phyloP scores from a whole-genome alignment of 306 rosid species.

The Rubus idaeus region DNA sequence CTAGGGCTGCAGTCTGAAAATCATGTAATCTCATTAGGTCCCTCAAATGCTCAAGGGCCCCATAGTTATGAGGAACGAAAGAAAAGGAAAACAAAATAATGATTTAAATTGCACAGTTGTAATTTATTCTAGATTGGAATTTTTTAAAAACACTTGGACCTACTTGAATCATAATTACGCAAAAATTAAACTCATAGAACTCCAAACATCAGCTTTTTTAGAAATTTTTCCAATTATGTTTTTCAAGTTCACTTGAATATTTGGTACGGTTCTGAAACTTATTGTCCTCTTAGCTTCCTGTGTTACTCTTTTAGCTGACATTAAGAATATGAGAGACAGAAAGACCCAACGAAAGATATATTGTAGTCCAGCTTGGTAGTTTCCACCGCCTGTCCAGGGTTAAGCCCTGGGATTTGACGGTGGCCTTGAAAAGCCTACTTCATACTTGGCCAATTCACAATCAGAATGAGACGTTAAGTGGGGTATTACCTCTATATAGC shows the following conservation, averaged over 20 bases:
- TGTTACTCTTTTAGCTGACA: background rate
- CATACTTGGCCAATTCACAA: background rate
- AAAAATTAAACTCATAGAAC: background rate
- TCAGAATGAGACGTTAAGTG: background rate
- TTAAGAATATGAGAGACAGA: background rate
- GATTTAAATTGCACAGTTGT: background rate
- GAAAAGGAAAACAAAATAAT: constrained; percentile 6
- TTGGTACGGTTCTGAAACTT: background rate
- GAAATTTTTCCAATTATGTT: background rate
- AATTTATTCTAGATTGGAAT: too few relatives aligned
- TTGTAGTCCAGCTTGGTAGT: background rate
- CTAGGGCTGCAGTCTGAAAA: constrained; percentile 87
- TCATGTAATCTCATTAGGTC: constrained; percentile 33
- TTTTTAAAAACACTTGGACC: background rate
- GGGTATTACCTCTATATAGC: constrained; percentile 83
- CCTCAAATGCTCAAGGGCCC: constrained; percentile 25
- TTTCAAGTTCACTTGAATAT: background rate
- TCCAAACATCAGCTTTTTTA: background rate
- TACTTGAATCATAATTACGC: background rate
- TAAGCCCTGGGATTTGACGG: background rate
- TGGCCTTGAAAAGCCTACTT: background rate
- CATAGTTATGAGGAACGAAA: background rate
- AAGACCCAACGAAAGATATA: background rate
- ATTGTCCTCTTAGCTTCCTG: background rate
- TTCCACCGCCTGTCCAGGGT: background rate